Base-by-base conservation (phyloP, 345 rosid genomes). In the Dipteronia sinensis region DNA sequence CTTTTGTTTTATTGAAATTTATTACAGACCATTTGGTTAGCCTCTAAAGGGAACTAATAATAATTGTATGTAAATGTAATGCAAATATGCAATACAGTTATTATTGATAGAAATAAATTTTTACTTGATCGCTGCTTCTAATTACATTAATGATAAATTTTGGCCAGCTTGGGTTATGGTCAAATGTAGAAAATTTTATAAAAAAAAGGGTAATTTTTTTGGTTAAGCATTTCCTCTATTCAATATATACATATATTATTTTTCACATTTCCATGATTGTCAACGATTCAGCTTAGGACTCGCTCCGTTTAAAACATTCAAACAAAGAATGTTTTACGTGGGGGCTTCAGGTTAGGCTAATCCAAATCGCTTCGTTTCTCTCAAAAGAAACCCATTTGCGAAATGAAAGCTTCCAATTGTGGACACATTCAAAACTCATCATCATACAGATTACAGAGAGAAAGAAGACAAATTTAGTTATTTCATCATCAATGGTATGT, bases 291-390 rank as follows among this genome's bases (percentile, higher is more conserved):
- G 11, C 59, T 10, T 6, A 25, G 34, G 72, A 47, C 59, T 69
- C 40, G 72, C 59, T 69, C 73, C 73, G 13, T 15, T 51, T 53
- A n/a, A n/a, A n/a, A n/a, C n/a, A n/a, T n/a, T n/a, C n/a, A n/a
- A n/a, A n/a, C n/a, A 51, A 51, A 51, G 4, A 53, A 10, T 15
- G 58, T 15, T 53, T 53, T 53, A 53, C 58, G 58, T 53, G 58
- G 58, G 58, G 6, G 7, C 11, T 53, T 53, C 58, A 16, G 7
- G 58, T 16, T 53, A 53, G 46, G 12, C 74, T 9, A 6, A 10
- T 16, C 23, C 46, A 27, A 53, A 53, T 16, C 74, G 27, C 2
- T 42, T 0, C 10, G 46, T 42, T 42, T 42, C 46, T 42, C 46
- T 8, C 46, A 42, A 42, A 42, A 42, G 46, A 42, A 42, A 61